These are phyloP conservation scores for Oryza brachyantha DNA, from an alignment of 176 grass and related monocot genomes.

Conservation along the genomic window DNA sequence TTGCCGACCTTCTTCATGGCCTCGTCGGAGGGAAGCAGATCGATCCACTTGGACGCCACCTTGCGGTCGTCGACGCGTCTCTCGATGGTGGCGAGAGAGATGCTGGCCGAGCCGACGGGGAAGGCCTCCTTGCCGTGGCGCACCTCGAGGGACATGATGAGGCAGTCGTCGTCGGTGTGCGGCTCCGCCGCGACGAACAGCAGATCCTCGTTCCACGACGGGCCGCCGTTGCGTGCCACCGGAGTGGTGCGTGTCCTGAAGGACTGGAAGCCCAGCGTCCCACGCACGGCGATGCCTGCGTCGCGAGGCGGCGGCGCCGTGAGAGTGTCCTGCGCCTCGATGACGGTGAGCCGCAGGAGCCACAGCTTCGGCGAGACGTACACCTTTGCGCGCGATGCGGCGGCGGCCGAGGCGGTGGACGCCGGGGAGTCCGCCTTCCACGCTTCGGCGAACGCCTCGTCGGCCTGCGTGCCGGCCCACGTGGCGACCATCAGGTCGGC, in stretches of 20 bases:
- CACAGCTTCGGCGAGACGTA: slow-evolving; percentile 90
- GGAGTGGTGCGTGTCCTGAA: slow-evolving; percentile 49
- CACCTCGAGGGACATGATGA: slow-evolving; percentile 76
- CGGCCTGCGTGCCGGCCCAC: slow-evolving; percentile 90
- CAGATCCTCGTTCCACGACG: slow-evolving; percentile 90
- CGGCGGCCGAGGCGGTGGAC: not conserved
- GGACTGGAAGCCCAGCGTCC: slow-evolving; percentile 54
- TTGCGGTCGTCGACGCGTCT: slow-evolving; percentile 83
- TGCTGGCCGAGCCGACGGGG: slow-evolving; percentile 55
- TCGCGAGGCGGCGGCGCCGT: slow-evolving; percentile 51
- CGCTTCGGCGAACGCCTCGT: slow-evolving; percentile 79
- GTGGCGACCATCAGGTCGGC: slow-evolving; percentile 89
- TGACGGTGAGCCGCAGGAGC: slow-evolving; percentile 70
- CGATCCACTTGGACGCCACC: slow-evolving; percentile 78
- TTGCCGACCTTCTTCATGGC: slow-evolving; percentile 35
- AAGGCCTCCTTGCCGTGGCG: slow-evolving; percentile 61
- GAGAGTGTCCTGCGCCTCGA: slow-evolving; percentile 85
- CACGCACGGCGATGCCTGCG: slow-evolving; percentile 59
- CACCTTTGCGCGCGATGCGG: slow-evolving; percentile 64
- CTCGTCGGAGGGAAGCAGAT: slow-evolving; percentile 60
- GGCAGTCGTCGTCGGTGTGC: slow-evolving; percentile 56
- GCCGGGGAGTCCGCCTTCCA: slow-evolving; percentile 82
- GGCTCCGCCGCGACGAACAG: slow-evolving; percentile 84
- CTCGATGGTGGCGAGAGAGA: slow-evolving; percentile 63
- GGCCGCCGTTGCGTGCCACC: slow-evolving; percentile 53